Conservation (phyloP, 2,329 filamentous ascomycete genomes). For the Fusarium paranaense region DNA sequence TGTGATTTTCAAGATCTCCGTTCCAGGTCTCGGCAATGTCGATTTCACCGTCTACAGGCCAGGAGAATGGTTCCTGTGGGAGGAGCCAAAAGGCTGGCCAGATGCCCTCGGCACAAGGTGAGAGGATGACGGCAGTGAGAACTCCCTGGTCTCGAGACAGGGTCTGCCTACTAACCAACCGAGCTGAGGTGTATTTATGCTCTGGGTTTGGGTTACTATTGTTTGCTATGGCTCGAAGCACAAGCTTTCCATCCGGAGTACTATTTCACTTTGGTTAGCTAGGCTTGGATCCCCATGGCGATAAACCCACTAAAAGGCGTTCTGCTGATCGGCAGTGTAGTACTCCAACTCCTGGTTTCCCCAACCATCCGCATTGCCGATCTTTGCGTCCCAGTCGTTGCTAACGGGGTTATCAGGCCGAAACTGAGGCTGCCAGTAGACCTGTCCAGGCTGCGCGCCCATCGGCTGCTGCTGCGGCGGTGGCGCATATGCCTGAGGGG, state of each 20-base stretch:
- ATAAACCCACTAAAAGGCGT: slow-evolving; percentile 61
- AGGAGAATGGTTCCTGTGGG: slow-evolving; percentile 67
- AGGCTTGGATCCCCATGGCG: not conserved
- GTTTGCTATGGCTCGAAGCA: slow-evolving; percentile 62
- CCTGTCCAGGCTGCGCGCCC: slow-evolving; percentile 18
- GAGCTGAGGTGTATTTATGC: slow-evolving; percentile 65
- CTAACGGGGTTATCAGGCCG: slow-evolving; percentile 58
- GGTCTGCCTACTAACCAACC: slow-evolving; percentile 64
- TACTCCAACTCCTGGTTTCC: slow-evolving; percentile 71
- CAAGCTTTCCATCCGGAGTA: slow-evolving; percentile 61
- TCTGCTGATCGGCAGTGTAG: slow-evolving; percentile 62
- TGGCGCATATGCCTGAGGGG: slow-evolving; percentile 32
- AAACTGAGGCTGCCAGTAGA: slow-evolving; percentile 67
- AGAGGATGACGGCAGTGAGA: slow-evolving; percentile 61
- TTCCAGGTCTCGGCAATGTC: slow-evolving; percentile 74
- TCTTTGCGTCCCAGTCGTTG: slow-evolving; percentile 65
- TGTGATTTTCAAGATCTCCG: slow-evolving; percentile 64
- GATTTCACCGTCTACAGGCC: slow-evolving; percentile 70
- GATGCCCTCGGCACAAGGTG: slow-evolving; percentile 66
- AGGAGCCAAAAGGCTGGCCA: slow-evolving; percentile 74
- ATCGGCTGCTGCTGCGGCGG: slow-evolving; percentile 37
- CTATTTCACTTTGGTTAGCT: slow-evolving; percentile 31
- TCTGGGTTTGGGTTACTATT: slow-evolving; percentile 37
- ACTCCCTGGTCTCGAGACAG: slow-evolving; percentile 64
- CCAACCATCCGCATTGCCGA: slow-evolving; percentile 69